Evolutionary conservation across 1,139 yeast genomes (phyloP).

Genomic region (Protomyces gravidus): DNA sequence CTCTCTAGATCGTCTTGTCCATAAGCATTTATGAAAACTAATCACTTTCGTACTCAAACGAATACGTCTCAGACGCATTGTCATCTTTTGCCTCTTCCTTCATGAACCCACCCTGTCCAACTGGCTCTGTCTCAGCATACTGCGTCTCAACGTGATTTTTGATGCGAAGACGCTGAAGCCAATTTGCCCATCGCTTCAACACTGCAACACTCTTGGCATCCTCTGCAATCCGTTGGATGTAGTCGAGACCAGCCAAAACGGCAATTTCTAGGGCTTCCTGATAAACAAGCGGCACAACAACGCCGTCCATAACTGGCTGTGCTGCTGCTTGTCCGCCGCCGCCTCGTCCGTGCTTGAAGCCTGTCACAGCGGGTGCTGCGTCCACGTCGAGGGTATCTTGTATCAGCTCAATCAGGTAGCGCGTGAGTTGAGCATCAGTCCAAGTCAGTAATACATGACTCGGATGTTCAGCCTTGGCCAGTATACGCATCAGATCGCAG

Average conservation of each 20-base stretch:
- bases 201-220: background rate
- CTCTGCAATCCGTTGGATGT: background rate
- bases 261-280: constrained; percentile 60
- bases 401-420: constrained; percentile 50
- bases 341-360: constrained; percentile 59
- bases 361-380: constrained; percentile 75
- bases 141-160: background rate
- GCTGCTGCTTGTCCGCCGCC: constrained; percentile 41
- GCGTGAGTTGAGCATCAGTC: background rate
- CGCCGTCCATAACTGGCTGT: constrained; percentile 69
- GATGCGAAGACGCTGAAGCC: background rate
- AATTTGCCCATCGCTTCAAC: background rate
- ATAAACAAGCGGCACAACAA: constrained; percentile 62
- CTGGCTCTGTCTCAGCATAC: background rate
- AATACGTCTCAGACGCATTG: background rate
- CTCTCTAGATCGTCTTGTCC: background rate
- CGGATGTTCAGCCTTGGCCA: constrained; percentile 5
- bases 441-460: background rate
- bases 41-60: background rate
- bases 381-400: constrained; percentile 62
- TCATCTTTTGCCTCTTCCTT: background rate
- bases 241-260: background rate
- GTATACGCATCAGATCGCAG: background rate
- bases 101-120: background rate
- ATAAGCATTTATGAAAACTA: too few species aligned